A percentile compares a stretch with the other conserved stretches of the same genome.
Conservation (phyloP, 1,284 basidiomycete genomes). For the Tetrapyrgos nigripes region DNA sequence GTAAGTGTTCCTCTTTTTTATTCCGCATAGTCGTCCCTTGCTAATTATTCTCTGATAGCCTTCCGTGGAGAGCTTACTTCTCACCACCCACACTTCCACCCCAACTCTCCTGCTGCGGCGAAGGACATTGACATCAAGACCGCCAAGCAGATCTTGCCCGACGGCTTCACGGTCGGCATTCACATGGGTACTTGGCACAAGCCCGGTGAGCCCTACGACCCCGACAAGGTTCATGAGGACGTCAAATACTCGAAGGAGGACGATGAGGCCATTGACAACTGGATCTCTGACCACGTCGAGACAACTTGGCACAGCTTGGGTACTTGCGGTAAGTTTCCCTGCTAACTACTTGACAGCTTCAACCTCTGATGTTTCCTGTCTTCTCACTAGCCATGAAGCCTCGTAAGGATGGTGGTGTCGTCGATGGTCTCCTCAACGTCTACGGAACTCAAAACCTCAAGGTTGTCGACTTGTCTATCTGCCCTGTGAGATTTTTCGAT, state of each 20-base stretch:
- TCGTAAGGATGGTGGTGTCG: conserved; percentile 77
- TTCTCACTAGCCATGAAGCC: conserved; percentile 85
- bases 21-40: background rate
- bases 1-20: conserved; percentile 35
- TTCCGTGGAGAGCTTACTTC: conserved; percentile 75
- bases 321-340: conserved; percentile 27
- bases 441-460: conserved; percentile 77
- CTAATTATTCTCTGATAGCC: conserved; percentile 42
- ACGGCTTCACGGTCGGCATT: conserved; percentile 70
- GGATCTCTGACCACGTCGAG: conserved; percentile 75
- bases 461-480: conserved; percentile 71
- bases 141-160: conserved; percentile 65
- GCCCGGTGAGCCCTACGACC: conserved; percentile 60
- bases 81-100: conserved; percentile 78
- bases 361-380: conserved; percentile 10
- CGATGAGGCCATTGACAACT: conserved; percentile 74
- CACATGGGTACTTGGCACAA: conserved; percentile 77
- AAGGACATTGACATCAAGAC: conserved; percentile 73
- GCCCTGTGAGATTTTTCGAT: conserved; percentile 64
- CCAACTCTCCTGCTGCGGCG: conserved; percentile 62
- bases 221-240: conserved; percentile 65
- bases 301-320: conserved; percentile 80
- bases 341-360: too few species aligned
- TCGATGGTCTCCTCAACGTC: conserved; percentile 75
- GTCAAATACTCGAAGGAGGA: conserved; percentile 70